phyloP scores from a whole-genome alignment of 2,329 filamentous ascomycete species.

The Penicillium paneum region DNA sequence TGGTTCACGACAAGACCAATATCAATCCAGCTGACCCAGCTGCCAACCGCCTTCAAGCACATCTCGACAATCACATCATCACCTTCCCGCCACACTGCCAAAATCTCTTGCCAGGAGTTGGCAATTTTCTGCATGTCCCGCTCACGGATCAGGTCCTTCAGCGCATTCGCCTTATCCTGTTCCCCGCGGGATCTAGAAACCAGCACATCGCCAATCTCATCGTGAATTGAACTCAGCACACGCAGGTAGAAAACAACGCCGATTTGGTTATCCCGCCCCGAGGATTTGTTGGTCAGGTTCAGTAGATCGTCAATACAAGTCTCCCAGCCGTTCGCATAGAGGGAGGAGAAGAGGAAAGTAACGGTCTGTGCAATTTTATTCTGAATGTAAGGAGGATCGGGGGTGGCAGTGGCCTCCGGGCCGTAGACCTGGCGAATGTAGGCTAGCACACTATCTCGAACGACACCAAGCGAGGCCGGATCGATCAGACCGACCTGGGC shows the following conservation, averaged over 20 bases:
- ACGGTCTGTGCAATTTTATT: conserved; percentile 97
- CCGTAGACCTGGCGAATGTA: conserved; percentile 78
- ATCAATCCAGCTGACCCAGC: conserved; percentile 99
- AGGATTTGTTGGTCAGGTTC: conserved; percentile 63
- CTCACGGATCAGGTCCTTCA: conserved; percentile 86
- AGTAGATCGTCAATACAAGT: conserved; percentile 89
- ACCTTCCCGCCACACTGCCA: conserved; percentile 70
- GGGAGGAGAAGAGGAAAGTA: conserved; percentile 84
- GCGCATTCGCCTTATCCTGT: conserved; percentile 76
- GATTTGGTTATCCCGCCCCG: conserved; percentile 64
- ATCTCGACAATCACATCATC: conserved; percentile 76
- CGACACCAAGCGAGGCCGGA: conserved; percentile 64
- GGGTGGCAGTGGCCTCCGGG: conserved; percentile 49
- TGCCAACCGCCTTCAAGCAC: conserved; percentile 85
- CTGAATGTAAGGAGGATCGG: conserved; percentile 76
- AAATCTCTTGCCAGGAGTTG: conserved; percentile 84
- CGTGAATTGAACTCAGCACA: conserved; percentile 83
- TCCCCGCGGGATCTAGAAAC: conserved; percentile 74
- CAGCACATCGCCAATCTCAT: conserved; percentile 93
- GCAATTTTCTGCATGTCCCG: conserved; percentile 88
- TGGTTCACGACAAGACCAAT: conserved; percentile 91
- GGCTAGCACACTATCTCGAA: conserved; percentile 76
- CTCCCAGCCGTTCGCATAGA: conserved; percentile 85
- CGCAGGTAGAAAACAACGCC: conserved; percentile 86
- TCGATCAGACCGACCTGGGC: conserved; percentile 78